Base-by-base conservation (phyloP, 1,139 yeast genomes). In the Saccharomyces hybrid region DNA sequence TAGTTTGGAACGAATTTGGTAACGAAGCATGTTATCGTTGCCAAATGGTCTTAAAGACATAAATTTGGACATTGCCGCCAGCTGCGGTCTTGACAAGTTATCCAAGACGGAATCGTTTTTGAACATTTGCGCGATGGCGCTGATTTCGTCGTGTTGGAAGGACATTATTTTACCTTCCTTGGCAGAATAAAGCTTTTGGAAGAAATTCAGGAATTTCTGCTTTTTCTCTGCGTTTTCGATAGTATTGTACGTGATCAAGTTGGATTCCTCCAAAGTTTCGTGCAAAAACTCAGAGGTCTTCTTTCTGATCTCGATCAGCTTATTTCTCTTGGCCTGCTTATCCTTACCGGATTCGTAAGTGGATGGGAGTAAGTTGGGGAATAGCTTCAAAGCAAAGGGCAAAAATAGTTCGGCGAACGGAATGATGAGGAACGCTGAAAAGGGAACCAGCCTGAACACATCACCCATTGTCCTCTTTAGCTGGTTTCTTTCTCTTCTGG, bases 341-440 rank as follows among this genome's bases (percentile, higher is more conserved):
- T 86, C 96, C 54, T 75, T 78, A 57, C 82, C 82, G 16, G 93
- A 84, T 73, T 91, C 96, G 71, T 89, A 93, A 14, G 99, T 93
- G 47, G 97, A 89, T 9, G 99, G 99, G 58, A 93, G 78, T 68
- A 93, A 74, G 70, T 88, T 88, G 64, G 99, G 99, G 83, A 93
- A 93, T 21, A 93, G 62, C 71, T 88, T 88, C 60, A 93, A 76
- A 1, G 97, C 98, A 53, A 93, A 74, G 0, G 99, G 99, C 52
- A 93, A 77, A 61, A 93, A 77, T 57, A 93, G 75, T 72, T 93
- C 99, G 12, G 98, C 99, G 75, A 93, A 93, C 47, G 99, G 99
- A 54, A 93, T 83, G 56, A 93, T 75, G 31, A 93, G 78, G 69
- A 93, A 93, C 78, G 95, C 86, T 53, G 95, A 84, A 72, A 93